Evolutionary conservation across 148 eudicot species (phyloP), one percentile per base, ranked within the genome.

Genomic region (Fagopyrum esculentum): DNA sequence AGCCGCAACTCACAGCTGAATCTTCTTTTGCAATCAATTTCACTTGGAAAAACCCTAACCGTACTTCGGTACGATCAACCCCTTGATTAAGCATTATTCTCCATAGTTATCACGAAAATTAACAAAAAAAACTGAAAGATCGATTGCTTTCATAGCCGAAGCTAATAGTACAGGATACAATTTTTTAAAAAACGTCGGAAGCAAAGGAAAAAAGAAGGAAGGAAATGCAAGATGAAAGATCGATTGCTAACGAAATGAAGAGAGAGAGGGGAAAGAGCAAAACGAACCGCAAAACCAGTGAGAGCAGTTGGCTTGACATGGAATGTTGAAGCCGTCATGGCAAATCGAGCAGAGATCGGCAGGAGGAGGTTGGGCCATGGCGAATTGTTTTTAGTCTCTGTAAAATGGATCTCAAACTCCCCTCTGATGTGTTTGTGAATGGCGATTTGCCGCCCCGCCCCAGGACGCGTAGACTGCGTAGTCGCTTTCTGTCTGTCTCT

Each of bases 291-390:
- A 95, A 72, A 89, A 95, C 98, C 98, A 95, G 80, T 95, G 98
- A 82, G 95, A 88, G 79, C 98, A 95, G 84, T 92, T 95, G 76
- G 97, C 96, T 81, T 92, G 98, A 72, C 93, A 90, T 68, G 97
- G 98, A 76, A 89, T 68, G 56, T 79, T 77, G 84, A 92, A 95
- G 75, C 71, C 80, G 6, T 79, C 85, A 74, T 85, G 96, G 81
- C 98, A 95, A 74, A 95, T 89, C 40, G 98, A 89, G 78, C 98
- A 95, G 57, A 84, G 81, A 76, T 92, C 98, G 75, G 82, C 83
- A 47, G 22, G 66, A 22, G 93, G 93, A 3, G 92, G 92, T 43
- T 74, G 81, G 16, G 83, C 91, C 91, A 87, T 75, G 71, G 71
- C 45, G 70, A 44, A 63, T 63, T 10, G 69, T 9, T 63, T 35